Conservation (phyloP, 108 stramenopile species). For the Fragilariopsis cylindrus region DNA sequence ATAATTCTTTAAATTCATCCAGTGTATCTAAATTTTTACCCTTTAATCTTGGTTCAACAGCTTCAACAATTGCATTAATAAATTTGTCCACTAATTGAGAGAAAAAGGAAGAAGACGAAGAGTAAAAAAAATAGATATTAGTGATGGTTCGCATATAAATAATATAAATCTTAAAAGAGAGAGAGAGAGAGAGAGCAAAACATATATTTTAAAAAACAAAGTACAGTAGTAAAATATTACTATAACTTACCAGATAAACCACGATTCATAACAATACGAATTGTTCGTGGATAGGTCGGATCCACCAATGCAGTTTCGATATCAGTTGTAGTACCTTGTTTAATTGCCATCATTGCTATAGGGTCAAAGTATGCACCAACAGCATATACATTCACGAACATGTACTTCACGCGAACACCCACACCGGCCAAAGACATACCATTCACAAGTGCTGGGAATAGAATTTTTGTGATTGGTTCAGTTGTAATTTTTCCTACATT, state of each 20-base stretch:
- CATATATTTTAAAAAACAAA: not conserved
- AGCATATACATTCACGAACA: constrained; percentile 90
- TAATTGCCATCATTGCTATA: constrained; percentile 73
- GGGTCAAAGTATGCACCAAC: constrained; percentile 86
- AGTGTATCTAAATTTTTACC: constrained; percentile 79
- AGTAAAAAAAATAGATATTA: not conserved
- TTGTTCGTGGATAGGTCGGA: constrained; percentile 81
- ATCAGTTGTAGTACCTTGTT: constrained; percentile 44
- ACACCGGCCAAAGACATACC: constrained; percentile 72
- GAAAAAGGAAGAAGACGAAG: not conserved
- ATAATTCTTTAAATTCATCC: constrained; percentile 85
- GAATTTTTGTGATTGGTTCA: constrained; percentile 78
- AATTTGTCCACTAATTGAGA: constrained; percentile 66
- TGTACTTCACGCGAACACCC: constrained; percentile 87
- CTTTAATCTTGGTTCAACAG: constrained; percentile 81
- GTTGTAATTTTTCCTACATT: constrained; percentile 56
- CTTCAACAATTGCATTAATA: constrained; percentile 83
- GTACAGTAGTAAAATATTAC: not conserved
- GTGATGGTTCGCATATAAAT: not conserved
- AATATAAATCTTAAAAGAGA: not conserved
- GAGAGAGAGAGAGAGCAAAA: not conserved
- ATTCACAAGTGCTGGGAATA: constrained; percentile 79
- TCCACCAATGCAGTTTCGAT: constrained; percentile 73
- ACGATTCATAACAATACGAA: constrained; percentile 90
- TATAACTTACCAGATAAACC: constrained; percentile 39